These are phyloP conservation scores for Xylaria digitata DNA, from an alignment of 2,329 filamentous ascomycete genomes.

Conservation along the genomic window DNA sequence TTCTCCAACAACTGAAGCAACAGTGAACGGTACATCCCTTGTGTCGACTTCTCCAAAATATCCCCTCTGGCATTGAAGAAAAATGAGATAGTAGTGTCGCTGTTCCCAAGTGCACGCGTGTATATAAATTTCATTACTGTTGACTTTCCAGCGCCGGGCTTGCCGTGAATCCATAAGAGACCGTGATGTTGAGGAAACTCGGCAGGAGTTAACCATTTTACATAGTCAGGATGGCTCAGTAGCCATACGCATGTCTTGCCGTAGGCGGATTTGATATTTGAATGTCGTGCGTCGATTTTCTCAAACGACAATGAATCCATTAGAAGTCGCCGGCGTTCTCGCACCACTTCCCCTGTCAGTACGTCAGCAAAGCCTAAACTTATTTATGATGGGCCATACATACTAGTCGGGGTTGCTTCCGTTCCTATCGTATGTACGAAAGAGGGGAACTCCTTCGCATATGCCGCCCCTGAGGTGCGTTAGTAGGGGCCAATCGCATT, in stretches of 20 bases:
- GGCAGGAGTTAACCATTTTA: slow-evolving; percentile 48
- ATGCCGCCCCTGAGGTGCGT: no score
- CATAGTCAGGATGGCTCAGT: slow-evolving; percentile 55
- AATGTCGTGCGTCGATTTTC: slow-evolving; percentile 59
- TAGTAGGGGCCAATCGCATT: no score
- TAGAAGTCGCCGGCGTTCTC: slow-evolving; percentile 2
- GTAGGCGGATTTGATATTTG: slow-evolving; percentile 52
- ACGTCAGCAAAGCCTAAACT: slow-evolving; percentile 23
- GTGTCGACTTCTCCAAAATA: slow-evolving; percentile 56
- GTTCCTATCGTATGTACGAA: not conserved
- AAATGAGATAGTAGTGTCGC: slow-evolving; percentile 49
- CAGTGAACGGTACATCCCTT: slow-evolving; percentile 64
- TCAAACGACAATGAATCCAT: slow-evolving; percentile 51
- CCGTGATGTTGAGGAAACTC: slow-evolving; percentile 48
- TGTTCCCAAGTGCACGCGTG: slow-evolving; percentile 35
- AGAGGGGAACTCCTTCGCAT: not conserved
- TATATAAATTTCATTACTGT: slow-evolving; percentile 57
- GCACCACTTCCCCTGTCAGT: slow-evolving; percentile 15
- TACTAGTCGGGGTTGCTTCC: not conserved
- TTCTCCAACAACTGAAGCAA: slow-evolving; percentile 58
- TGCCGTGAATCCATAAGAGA: slow-evolving; percentile 58
- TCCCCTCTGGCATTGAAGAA: slow-evolving; percentile 63
- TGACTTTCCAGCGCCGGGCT: slow-evolving; percentile 57
- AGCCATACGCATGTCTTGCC: slow-evolving; percentile 46
- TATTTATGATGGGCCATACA: not conserved